Evolutionary conservation across 2,329 filamentous ascomycete genomes (phyloP), one percentile per base, ranked within the genome.

Genomic region (Colletotrichum coccodes): DNA sequence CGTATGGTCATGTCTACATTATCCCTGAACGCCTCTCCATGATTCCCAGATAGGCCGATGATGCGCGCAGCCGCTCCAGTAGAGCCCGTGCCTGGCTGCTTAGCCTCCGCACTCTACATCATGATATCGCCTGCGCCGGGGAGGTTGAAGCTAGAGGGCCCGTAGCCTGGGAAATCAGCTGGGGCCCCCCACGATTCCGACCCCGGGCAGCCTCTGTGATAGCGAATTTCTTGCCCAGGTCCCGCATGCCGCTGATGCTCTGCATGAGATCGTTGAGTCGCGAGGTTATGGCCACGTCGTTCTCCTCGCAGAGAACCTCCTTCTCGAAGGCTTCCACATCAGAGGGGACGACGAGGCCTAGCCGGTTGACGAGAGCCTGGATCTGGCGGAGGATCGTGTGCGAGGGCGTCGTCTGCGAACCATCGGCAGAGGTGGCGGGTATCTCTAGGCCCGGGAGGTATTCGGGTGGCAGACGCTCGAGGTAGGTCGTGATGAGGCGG

Each of bases 381-480:
- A 98, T 94, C 71, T 94, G 94, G 70, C 96, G 94, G 36, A 99
- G 89, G 47, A 98, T 91, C 2, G 90, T 87, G 75, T 94, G 88
- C 7, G 94, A 89, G 0, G 86, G 86, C 1, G 77, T 78, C 78
- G 75, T 83, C 32, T 81, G 76, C 73, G 77, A 57, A 56, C 67
- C 72, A 71, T 72, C 74, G 11, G 75, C 70, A 14, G 75, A 72
- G 2, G 60, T 74, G 7, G 79, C 77, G 28, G 76, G 75, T 18
- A 66, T 40, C 46, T 83, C 74, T 11, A 72, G 75, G 54, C 85
- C 85, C 7, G 85, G 86, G 40, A 90, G 82, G 75, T 90, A 90
- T 26, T 90, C 90, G 8, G 89, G 85, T 1, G 92, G 92, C 2
- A 96, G 86, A 16, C 87, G 87, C 71, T 91, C 85, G 53, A 99